Base-by-base conservation (phyloP, 306 rosid genomes). In the Inga laurina region DNA sequence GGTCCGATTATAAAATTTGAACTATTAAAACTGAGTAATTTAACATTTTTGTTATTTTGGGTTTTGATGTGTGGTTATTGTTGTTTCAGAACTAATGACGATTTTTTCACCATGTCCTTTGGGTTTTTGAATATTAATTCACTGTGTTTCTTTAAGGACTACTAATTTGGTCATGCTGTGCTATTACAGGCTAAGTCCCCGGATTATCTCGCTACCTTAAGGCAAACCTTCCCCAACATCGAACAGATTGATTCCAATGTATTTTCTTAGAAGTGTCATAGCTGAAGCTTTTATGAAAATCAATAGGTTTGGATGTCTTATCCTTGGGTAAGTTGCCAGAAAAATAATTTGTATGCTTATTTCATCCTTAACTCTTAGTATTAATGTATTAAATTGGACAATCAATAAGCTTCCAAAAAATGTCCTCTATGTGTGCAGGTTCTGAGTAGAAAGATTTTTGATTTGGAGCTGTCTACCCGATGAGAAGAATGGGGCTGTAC, bases 101-200 rank as follows among this genome's bases (percentile, higher is more conserved):
- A 27, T 72, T 10, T n/a, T 62, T 18, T 35, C 65, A 32, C 66
- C 14, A 27, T 74, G 22, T 65, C 10, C 34, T 41, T 61, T 44
- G 67, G 21, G 24, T 32, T 59, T 75, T 72, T 32, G 61, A 52
- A 52, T 12, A 45, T 72, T 37, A 72, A 72, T 77, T 75, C 72
- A 79, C 54, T 81, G 19, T 56, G 78, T 57, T 79, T 88, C 45
- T 59, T 71, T 62, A 44, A 67, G 61, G 82, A 73, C 68, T 16
- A 64, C 71, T 34, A 48, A 70, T 62, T 59, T 87, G 77, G 86
- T 76, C 73, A 5, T 78, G 57, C 46, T 75, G n/a, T 75, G 69
- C 80, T 76, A 82, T 83, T 86, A 75, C 98, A 93, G 98, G 99
- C 93, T 13, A 96, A 86, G 83, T 79, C 86, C 54, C 84, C 98